phyloP scores from a whole-genome alignment of 495 filamentous ascomycete species.

The Penicillium antarcticum region DNA sequence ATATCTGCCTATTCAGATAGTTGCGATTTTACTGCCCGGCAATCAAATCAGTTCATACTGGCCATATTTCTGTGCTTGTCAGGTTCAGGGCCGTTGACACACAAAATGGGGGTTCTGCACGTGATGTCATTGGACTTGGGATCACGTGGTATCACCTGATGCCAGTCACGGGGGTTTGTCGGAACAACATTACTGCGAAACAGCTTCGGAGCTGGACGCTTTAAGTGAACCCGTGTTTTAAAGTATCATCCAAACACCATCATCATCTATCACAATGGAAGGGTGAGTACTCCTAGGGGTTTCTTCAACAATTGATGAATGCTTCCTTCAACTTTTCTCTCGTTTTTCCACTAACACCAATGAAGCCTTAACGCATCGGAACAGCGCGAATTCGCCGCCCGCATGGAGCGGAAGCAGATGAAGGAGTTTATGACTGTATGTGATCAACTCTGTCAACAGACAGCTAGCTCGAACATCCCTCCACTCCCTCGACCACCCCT shows the following conservation, averaged over 20 bases:
- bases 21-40: too few species aligned
- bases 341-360: neutral
- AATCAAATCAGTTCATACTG: too few species aligned
- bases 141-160: conserved; percentile 17
- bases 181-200: conserved; percentile 25
- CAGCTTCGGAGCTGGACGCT: conserved; percentile 36
- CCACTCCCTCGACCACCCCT: too few species aligned
- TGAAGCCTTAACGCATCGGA: conserved; percentile 69
- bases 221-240: conserved; percentile 3
- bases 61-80: too few species aligned
- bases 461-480: neutral
- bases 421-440: conserved; percentile 96
- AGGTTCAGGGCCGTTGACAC: too few species aligned
- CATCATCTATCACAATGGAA: conserved; percentile 36
- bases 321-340: neutral
- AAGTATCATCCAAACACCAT: conserved; percentile 12
- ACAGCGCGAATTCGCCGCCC: conserved; percentile 83
- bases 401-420: conserved; percentile 95
- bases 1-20: neutral
- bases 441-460: conserved; percentile 3
- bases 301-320: neutral
- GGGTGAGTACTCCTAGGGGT: conserved; percentile 26
- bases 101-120: neutral
- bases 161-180: conserved; percentile 11
- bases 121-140: neutral